Evolutionary conservation across 1,284 basidiomycete genomes (phyloP).

Genomic region (Golubevia sp.): DNA sequence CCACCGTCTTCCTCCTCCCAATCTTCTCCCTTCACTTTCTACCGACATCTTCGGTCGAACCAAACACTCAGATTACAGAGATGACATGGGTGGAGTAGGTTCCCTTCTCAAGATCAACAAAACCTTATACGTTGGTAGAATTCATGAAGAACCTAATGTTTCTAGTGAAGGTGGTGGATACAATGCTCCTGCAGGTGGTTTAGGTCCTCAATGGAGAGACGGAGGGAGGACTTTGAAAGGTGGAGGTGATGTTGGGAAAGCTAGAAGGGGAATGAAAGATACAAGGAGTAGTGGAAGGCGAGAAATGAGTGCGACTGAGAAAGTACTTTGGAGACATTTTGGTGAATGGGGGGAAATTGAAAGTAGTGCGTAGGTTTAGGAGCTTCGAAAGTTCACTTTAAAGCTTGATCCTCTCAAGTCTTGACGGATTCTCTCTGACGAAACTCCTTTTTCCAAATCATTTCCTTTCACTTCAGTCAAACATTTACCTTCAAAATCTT

Average conservation of each 20-base stretch:
- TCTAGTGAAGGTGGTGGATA: conserved; percentile 20
- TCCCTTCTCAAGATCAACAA: conserved; percentile 91
- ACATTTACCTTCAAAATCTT: conserved; percentile 88
- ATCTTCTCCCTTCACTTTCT: conserved; percentile 80
- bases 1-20: conserved; percentile 73
- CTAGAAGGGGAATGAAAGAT: conserved; percentile 8
- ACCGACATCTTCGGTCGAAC: conserved; percentile 96
- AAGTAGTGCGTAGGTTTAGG: conserved; percentile 72
- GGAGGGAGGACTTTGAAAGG: conserved; percentile 38
- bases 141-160: conserved; percentile 63
- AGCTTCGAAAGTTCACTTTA: not conserved
- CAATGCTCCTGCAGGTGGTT: conserved; percentile 4
- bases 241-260: conserved; percentile 20
- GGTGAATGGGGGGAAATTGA: conserved; percentile 97
- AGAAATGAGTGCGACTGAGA: conserved; percentile 30
- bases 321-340: conserved; percentile 71
- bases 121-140: conserved; percentile 91
- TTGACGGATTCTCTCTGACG: conserved; percentile 4
- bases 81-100: conserved; percentile 99
- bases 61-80: conserved; percentile 95
- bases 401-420: not conserved
- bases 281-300: conserved; percentile 31
- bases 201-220: conserved; percentile 25
- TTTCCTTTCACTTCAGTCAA: conserved; percentile 68
- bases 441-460: conserved; percentile 6